Evolutionary conservation across 2,329 filamentous ascomycete genomes (phyloP).

Genomic region (Aspergillus ibericus): DNA sequence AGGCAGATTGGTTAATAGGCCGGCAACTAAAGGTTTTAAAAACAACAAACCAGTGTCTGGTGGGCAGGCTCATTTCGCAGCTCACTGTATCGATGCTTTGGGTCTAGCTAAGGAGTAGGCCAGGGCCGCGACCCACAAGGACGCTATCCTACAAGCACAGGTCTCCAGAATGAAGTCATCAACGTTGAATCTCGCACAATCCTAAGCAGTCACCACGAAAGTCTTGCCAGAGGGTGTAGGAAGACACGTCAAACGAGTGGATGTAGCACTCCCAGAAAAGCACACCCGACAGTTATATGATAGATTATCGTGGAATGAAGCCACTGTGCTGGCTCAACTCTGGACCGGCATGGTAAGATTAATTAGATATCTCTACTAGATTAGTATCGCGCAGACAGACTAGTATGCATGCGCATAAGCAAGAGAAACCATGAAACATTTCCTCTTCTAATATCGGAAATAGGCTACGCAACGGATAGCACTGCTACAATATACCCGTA

Average conservation of each 20-base stretch:
- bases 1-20: too few species aligned
- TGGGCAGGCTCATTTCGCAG: too few species aligned
- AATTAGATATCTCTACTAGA: slow-evolving; percentile 27
- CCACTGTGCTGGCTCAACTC: slow-evolving; percentile 5
- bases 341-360: slow-evolving; percentile 32
- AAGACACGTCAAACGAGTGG: background rate
- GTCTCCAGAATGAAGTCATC: slow-evolving; percentile 26
- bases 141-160: slow-evolving; percentile 14
- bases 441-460: slow-evolving; percentile 29
- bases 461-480: slow-evolving; percentile 27
- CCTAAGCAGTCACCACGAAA: slow-evolving; percentile 12
- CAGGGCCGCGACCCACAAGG: slow-evolving; percentile 20
- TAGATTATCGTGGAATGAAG: background rate
- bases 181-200: slow-evolving; percentile 25
- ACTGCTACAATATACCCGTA: slow-evolving; percentile 25
- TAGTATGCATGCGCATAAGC: slow-evolving; percentile 21
- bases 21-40: too few species aligned
- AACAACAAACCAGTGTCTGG: too few species aligned
- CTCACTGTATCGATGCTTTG: too few species aligned
- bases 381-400: slow-evolving; percentile 10
- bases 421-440: slow-evolving; percentile 26
- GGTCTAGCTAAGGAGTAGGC: slow-evolving; percentile 24
- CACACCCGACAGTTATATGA: background rate
- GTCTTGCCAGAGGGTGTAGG: background rate
- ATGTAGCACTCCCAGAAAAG: background rate